These are phyloP conservation scores for Claviceps sp. DNA, from an alignment of 2,329 filamentous ascomycete genomes.

Conservation along the genomic window DNA sequence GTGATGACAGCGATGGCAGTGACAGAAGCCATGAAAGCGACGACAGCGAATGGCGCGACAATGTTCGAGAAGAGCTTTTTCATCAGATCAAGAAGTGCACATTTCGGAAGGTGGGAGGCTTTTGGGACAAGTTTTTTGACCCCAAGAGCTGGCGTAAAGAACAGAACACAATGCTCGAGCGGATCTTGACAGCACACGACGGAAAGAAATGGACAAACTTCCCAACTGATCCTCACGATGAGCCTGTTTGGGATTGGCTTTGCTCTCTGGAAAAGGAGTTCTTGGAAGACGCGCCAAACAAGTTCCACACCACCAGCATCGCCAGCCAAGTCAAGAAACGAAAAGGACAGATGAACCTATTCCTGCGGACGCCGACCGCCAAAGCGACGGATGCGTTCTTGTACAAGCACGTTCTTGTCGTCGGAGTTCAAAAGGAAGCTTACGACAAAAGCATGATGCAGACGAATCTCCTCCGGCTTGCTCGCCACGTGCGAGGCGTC, in stretches of 20 bases:
- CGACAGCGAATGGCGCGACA: slow-evolving; percentile 2
- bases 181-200: slow-evolving; percentile 5
- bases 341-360: slow-evolving; percentile 12
- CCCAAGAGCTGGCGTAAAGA: slow-evolving; percentile 5
- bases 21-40: slow-evolving; percentile 1
- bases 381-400: background rate
- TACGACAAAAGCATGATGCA: slow-evolving; percentile 8
- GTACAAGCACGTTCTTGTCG: slow-evolving; percentile 11
- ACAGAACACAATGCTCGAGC: slow-evolving; percentile 5
- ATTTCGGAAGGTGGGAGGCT: slow-evolving; percentile 9
- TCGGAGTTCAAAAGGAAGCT: slow-evolving; percentile 11
- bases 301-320: slow-evolving; percentile 8
- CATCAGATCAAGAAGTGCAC: slow-evolving; percentile 6
- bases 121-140: slow-evolving; percentile 9
- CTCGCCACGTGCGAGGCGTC: slow-evolving; percentile 8
- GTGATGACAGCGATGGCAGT: slow-evolving; percentile 2
- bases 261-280: slow-evolving; percentile 3
- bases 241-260: slow-evolving; percentile 3
- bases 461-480: slow-evolving; percentile 9
- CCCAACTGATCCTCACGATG: slow-evolving; percentile 6
- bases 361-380: slow-evolving; percentile 8
- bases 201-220: slow-evolving; percentile 9
- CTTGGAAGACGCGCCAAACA: slow-evolving; percentile 8
- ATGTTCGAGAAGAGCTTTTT: slow-evolving; percentile 6
- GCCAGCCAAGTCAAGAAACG: slow-evolving; percentile 11